Evolutionary conservation across 2,329 filamentous ascomycete genomes (phyloP).

Genomic region (Neopestalotiopsis sp.): DNA sequence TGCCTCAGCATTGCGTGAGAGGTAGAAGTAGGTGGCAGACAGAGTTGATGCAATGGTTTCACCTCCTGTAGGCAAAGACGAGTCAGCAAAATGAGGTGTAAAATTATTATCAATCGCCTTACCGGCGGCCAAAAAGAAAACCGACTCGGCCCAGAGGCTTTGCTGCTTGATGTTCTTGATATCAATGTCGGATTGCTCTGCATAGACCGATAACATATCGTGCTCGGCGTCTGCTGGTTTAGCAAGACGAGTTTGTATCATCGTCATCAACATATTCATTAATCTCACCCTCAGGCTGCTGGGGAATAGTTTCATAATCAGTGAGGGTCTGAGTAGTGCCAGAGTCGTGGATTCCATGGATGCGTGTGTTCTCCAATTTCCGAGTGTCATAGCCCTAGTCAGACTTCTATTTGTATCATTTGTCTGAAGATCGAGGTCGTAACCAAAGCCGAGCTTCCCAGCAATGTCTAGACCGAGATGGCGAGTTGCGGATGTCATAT

Average conservation of each 20-base stretch:
- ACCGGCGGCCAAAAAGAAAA: conserved; percentile 20
- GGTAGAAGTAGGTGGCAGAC: conserved; percentile 41
- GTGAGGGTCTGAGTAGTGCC: not conserved
- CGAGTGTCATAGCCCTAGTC: not conserved
- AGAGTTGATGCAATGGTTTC: conserved; percentile 41
- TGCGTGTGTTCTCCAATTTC: not conserved
- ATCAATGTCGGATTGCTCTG: not conserved
- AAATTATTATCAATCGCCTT: too few relatives aligned
- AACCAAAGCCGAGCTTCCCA: conserved; percentile 28
- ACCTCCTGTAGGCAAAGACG: not conserved
- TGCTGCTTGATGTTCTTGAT: conserved; percentile 2
- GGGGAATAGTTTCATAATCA: not conserved
- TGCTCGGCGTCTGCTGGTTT: not conserved
- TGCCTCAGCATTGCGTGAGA: conserved; percentile 33
- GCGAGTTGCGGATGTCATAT: conserved; percentile 20
- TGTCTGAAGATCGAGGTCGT: conserved; percentile 25
- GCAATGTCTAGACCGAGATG: conserved; percentile 25
- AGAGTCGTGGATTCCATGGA: not conserved
- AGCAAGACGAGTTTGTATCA: not conserved
- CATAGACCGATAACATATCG: not conserved
- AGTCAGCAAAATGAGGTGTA: not conserved
- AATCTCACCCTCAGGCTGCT: not conserved
- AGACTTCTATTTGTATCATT: conserved; percentile 13
- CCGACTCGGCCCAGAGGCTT: conserved; percentile 13
- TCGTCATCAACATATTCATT: not conserved